A percentile compares a stretch with the other conserved stretches of the same genome.
Conservation (phyloP, 2,329 filamentous ascomycete genomes). For the Lachnellula cervina region DNA sequence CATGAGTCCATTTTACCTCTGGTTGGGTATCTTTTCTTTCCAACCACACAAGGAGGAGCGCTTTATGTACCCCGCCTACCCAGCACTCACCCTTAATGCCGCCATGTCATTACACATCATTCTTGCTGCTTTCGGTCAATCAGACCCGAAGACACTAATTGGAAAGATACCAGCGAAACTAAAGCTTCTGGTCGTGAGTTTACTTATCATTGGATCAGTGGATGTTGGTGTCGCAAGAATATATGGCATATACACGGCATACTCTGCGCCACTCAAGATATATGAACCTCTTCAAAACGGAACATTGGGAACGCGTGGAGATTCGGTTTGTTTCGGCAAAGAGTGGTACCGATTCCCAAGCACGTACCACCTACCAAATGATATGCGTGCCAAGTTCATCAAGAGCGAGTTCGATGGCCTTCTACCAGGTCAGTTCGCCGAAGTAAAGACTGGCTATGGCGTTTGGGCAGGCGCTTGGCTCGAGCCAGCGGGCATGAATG, state of each 20-base stretch:
- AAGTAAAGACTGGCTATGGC: conserved; percentile 61
- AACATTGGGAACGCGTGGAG: conserved; percentile 53
- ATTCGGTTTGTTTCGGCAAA: conserved; percentile 83
- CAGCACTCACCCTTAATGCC: conserved; percentile 83
- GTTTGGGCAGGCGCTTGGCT: conserved; percentile 82
- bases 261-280: conserved; percentile 71
- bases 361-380: conserved; percentile 82
- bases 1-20: conserved; percentile 84
- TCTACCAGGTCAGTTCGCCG: conserved; percentile 83
- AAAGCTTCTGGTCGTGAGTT: conserved; percentile 62
- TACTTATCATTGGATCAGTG: conserved; percentile 58
- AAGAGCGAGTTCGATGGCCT: conserved; percentile 86
- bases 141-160: conserved; percentile 59
- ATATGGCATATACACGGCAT: conserved; percentile 72
- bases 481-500: conserved; percentile 81
- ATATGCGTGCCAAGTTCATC: conserved; percentile 82
- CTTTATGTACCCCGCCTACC: conserved; percentile 98
- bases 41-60: conserved; percentile 97
- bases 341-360: conserved; percentile 98
- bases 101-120: conserved; percentile 79
- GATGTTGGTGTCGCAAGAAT: conserved; percentile 67
- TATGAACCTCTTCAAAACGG: conserved; percentile 59
- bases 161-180: conserved; percentile 69
- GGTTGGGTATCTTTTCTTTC: conserved; percentile 83
- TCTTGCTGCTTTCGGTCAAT: conserved; percentile 67